Conservation (phyloP, 2,329 filamentous ascomycete species). For the Aspergillus carbonarius region DNA sequence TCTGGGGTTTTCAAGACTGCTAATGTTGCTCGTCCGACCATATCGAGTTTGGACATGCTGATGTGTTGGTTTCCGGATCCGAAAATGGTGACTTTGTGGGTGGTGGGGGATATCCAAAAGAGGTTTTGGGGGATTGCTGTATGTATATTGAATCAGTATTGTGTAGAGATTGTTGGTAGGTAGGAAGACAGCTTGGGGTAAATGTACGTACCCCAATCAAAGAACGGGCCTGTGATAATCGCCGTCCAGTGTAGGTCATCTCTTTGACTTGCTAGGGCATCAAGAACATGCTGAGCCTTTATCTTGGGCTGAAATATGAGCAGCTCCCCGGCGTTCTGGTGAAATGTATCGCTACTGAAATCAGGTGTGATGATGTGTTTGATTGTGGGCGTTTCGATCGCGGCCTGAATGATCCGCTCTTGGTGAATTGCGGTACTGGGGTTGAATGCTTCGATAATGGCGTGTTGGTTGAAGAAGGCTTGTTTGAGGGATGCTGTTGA, state of each 20-base stretch:
- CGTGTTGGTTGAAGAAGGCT: neutral
- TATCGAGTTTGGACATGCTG: neutral
- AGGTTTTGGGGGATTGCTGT: neutral
- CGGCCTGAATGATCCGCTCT: neutral
- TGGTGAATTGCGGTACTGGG: neutral
- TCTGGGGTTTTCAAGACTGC: neutral
- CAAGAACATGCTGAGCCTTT: neutral
- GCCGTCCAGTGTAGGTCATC: neutral
- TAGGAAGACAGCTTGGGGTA: neutral
- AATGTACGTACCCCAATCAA: neutral
- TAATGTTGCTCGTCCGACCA: neutral
- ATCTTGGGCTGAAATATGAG: neutral
- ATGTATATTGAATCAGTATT: no score
- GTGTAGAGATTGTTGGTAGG: neutral
- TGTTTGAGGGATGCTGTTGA: neutral
- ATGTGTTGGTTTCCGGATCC: neutral
- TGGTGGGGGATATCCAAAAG: neutral
- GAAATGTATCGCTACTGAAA: neutral
- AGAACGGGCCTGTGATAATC: neutral
- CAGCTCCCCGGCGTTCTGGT: neutral
- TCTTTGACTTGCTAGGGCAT: neutral
- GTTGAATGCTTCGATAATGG: neutral
- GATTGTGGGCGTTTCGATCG: neutral
- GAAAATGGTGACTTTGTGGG: neutral
- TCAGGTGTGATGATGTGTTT: neutral